Evolutionary conservation across 768 basidiomycete species (phyloP), one percentile per base, ranked within the genome.

Genomic region (Collybia sordida): DNA sequence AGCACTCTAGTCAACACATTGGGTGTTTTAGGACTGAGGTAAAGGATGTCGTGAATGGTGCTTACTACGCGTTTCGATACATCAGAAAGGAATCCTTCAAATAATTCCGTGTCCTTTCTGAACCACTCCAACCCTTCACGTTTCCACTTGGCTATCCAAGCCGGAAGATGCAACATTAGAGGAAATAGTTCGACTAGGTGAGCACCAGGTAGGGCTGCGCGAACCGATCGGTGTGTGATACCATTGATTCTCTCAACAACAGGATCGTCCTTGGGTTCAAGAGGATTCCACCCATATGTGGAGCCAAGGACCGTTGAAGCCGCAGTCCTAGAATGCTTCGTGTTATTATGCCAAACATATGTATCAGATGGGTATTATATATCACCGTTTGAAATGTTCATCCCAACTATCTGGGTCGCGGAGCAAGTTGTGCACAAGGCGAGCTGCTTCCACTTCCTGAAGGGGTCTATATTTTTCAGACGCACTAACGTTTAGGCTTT

Each of bases 141-240:
- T 34, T 47, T 47, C 31, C 28, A 47, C 35, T 34, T 47, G 21
- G 45, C 45, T 12, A 47, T 34, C 35, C 17, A 47, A 19, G 35
- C n/a, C n/a, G 45, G 45, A 18, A 47, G 45, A 36, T 47, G 35
- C 18, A 36, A 36, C 31, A 47, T 28, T 19, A 47, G 8, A 22
- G 45, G 45, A 36, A 47, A 47, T 19, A 47, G 17, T 35, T 47
- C 45, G 15, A 47, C 45, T 17, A 47, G 31, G 34, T 35, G 37
- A 15, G 45, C 45, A 37, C 36, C 36, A 4, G 45, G 22, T 4
- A 47, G 45, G 21, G 31, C 22, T 5, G 45, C 45, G 27, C 31
- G 31, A 47, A 35, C 31, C 17, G 31, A 22, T 47, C 31, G 24
- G 24, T 47, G 31, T 34, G 45, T 47, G 36, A 35, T 19, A 47